Conservation (phyloP, 164 flowering plant species). For the Aristolochia fimbriata region DNA sequence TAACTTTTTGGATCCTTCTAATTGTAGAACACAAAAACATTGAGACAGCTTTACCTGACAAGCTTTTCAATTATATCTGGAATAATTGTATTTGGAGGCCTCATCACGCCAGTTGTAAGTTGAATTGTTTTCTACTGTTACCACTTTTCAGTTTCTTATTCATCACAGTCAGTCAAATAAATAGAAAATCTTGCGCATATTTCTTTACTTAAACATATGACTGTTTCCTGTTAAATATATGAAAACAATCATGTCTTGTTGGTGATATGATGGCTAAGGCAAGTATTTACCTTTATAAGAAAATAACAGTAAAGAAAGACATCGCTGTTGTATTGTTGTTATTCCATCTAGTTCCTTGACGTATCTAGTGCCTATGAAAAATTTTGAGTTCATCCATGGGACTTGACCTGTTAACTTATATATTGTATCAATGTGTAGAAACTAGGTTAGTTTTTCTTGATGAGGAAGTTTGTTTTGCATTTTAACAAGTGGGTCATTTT, state of each 20-base stretch:
- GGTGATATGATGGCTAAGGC: not conserved
- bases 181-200: too few relatives aligned
- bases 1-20: constrained; percentile 3
- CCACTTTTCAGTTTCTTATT: not conserved
- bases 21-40: constrained; percentile 53
- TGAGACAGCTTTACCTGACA: constrained; percentile 67
- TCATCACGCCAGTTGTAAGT: constrained; percentile 83
- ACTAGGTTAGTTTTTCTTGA: too few relatives aligned
- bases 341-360: too few relatives aligned
- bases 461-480: too few relatives aligned
- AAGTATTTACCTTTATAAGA: too few relatives aligned
- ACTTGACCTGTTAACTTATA: too few relatives aligned
- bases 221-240: not conserved
- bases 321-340: too few relatives aligned
- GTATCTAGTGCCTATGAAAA: too few relatives aligned
- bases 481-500: too few relatives aligned
- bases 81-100: constrained; percentile 76
- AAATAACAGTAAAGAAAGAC: too few relatives aligned
- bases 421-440: too few relatives aligned
- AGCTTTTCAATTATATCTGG: constrained; percentile 68
- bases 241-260: not conserved
- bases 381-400: too few relatives aligned
- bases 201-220: not conserved
- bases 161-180: not conserved
- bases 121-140: not conserved